Evolutionary conservation across 768 basidiomycete species (phyloP).

Genomic region (Pleurotus giganteus): DNA sequence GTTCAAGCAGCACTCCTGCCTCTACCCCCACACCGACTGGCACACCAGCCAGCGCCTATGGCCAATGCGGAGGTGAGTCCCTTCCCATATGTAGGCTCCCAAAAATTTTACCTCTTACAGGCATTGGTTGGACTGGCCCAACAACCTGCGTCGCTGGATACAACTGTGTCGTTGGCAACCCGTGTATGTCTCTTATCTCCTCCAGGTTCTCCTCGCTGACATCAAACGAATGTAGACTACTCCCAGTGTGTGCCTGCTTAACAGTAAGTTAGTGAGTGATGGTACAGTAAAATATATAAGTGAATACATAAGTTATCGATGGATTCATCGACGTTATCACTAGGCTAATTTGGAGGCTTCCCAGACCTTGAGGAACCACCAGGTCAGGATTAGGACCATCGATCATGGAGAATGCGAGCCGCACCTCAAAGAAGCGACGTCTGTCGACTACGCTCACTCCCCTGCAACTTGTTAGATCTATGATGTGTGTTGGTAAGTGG

Average conservation of each 20-base stretch:
- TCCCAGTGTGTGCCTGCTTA: conserved; percentile 42
- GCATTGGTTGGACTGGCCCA: conserved; percentile 38
- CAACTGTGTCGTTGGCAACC: conserved; percentile 34
- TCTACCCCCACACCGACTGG: conserved; percentile 26
- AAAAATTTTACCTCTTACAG: conserved; percentile 12
- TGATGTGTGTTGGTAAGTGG: neutral
- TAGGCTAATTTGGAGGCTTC: conserved; percentile 17
- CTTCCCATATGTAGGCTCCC: neutral
- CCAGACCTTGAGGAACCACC: conserved; percentile 26
- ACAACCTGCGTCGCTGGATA: conserved; percentile 36
- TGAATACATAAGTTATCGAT: neutral
- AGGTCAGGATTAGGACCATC: neutral
- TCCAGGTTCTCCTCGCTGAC: neutral
- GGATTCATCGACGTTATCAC: neutral
- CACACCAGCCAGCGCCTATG: conserved; percentile 27
- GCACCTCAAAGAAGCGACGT: conserved; percentile 65
- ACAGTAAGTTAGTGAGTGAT: conserved; percentile 5
- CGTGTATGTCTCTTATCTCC: conserved; percentile 30
- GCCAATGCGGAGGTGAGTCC: conserved; percentile 40
- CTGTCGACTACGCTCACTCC: conserved; percentile 58
- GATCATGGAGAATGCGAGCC: conserved; percentile 2
- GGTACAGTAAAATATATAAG: neutral
- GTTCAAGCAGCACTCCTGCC: conserved; percentile 22
- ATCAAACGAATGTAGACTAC: conserved; percentile 29
- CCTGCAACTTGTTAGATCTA: conserved; percentile 68